phyloP scores from a whole-genome alignment of 805 yeast genomes.

The Saccharomycopsis babjevae region DNA sequence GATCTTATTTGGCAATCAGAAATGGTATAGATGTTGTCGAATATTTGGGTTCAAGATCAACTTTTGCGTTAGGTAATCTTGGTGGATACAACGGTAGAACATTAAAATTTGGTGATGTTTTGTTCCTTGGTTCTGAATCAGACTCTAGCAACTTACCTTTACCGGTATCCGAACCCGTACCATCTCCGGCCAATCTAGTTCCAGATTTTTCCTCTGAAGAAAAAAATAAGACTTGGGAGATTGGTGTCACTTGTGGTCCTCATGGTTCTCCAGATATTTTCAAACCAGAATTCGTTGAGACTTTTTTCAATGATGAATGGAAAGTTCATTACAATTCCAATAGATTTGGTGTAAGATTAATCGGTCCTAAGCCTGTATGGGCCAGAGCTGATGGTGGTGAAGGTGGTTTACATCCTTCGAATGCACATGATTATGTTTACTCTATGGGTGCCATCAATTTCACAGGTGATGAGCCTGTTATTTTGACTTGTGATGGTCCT shows the following conservation, averaged over 20 bases:
- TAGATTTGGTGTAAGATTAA: slow-evolving; percentile 88
- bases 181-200: slow-evolving; percentile 28
- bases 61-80: slow-evolving; percentile 58
- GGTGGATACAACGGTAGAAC: slow-evolving; percentile 95
- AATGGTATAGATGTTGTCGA: slow-evolving; percentile 93
- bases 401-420: slow-evolving; percentile 97
- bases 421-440: slow-evolving; percentile 94
- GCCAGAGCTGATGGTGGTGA: slow-evolving; percentile 95
- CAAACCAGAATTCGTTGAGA: slow-evolving; percentile 58
- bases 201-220: slow-evolving; percentile 38
- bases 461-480: slow-evolving; percentile 98
- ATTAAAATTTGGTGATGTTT: slow-evolving; percentile 83
- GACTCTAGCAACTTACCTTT: slow-evolving; percentile 60
- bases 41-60: slow-evolving; percentile 91
- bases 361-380: slow-evolving; percentile 96
- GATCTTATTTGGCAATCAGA: slow-evolving; percentile 81
- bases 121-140: slow-evolving; percentile 70
- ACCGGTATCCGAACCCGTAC: slow-evolving; percentile 53
- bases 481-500: slow-evolving; percentile 95
- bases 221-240: slow-evolving; percentile 45
- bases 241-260: slow-evolving; percentile 94
- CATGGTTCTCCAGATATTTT: slow-evolving; percentile 97
- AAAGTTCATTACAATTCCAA: slow-evolving; percentile 95
- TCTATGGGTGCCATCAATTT: slow-evolving; percentile 91
- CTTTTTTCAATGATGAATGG: slow-evolving; percentile 75